Conservation (phyloP, 148 eudicot species). For the Vaccinium darrowii region DNA sequence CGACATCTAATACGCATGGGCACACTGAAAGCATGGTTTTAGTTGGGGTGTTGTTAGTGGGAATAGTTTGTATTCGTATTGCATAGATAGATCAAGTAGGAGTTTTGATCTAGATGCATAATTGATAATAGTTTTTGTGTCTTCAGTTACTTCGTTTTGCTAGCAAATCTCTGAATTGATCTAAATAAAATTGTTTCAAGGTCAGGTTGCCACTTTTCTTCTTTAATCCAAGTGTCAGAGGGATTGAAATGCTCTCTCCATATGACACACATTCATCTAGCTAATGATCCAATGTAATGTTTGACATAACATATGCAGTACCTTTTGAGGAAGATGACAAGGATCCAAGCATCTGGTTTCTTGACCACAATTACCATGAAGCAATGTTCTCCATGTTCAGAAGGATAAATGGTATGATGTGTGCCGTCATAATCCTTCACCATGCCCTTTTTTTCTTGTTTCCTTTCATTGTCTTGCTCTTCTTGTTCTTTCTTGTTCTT, state of each 20-base stretch:
- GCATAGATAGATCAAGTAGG: neutral
- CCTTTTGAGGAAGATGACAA: slow-evolving; percentile 98
- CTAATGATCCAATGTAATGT: neutral
- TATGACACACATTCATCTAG: neutral
- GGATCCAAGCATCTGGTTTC: slow-evolving; percentile 98
- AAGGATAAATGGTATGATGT: slow-evolving; percentile 74
- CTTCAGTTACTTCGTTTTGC: neutral
- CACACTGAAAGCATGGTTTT: neutral
- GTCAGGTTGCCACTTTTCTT: neutral
- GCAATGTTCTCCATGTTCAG: slow-evolving; percentile 92
- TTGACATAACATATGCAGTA: slow-evolving; percentile 43
- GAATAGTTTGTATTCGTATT: neutral
- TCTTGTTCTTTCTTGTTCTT: too few species aligned
- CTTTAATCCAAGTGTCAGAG: neutral
- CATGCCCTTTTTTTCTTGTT: neutral
- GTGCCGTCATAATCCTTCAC: neutral
- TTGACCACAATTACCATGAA: slow-evolving; percentile 97
- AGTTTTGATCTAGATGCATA: neutral
- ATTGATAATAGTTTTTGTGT: neutral
- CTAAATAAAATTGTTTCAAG: neutral
- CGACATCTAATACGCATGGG: neutral
- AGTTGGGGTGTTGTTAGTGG: neutral
- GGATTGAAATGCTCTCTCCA: neutral
- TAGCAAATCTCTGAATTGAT: neutral
- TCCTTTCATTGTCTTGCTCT: neutral